These are phyloP conservation scores for Cardamine chenopodiifolia DNA, from an alignment of 345 rosid genomes.

Conservation along the genomic window DNA sequence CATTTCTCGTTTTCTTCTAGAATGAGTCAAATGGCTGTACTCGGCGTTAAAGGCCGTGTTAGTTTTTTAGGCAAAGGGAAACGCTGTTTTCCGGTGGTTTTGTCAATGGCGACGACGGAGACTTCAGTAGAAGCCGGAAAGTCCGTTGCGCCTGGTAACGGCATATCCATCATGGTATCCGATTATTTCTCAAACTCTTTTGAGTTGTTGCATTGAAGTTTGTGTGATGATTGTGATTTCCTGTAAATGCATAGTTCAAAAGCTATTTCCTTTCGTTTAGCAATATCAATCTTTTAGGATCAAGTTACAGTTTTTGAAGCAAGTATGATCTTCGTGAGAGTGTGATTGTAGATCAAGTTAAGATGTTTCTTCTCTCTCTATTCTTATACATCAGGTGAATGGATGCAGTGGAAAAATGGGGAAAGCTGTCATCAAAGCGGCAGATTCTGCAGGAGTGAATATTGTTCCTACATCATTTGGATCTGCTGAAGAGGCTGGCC, in stretches of 20 bases:
- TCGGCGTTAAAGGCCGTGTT: constrained; percentile 8
- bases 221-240: constrained; percentile 1
- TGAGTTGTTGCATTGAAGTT: not conserved
- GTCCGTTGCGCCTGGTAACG: constrained; percentile 32
- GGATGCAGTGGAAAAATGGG: constrained; percentile 88
- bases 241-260: not conserved
- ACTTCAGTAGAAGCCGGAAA: constrained; percentile 3
- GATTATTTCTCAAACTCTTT: not conserved
- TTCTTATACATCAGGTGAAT: constrained; percentile 59
- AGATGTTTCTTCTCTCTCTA: not conserved
- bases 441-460: constrained; percentile 79
- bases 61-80: not conserved
- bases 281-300: not conserved
- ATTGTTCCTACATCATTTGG: constrained; percentile 78
- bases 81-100: constrained; percentile 26
- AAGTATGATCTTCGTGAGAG: not conserved
- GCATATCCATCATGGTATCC: constrained; percentile 51
- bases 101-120: constrained; percentile 46
- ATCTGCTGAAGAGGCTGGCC: constrained; percentile 61
- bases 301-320: not conserved
- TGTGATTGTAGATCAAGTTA: not conserved
- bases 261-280: constrained; percentile 9
- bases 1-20: constrained; percentile 7
- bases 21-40: constrained; percentile 12
- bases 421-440: constrained; percentile 79